Evolutionary conservation across 345 rosid genomes (phyloP), one percentile per base, ranked within the genome.

Genomic region (Gossypium mustelinum): DNA sequence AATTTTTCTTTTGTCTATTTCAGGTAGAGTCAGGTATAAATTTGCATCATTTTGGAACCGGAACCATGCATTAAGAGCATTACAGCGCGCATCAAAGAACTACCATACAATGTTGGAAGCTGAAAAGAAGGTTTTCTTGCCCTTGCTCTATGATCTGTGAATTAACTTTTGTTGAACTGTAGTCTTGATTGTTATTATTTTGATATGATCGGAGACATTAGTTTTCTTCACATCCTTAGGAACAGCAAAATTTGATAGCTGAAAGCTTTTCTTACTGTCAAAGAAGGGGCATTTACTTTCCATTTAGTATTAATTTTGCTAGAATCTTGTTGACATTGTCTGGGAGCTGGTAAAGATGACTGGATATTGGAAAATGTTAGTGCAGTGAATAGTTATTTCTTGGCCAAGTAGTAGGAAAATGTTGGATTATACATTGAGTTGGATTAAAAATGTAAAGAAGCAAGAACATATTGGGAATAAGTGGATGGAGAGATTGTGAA

Each of bases 11-110:
- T 63, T 75, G 18, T 59, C 45, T 55, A 75, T 84, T 86, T 70
- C 99, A 95, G 99, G 98, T 84, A 89, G 98, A 86, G 98, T 93
- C 86, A 90, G 99, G 85, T 95, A 95, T 87, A 95, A 93, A 82
- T 95, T 95, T 86, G 99, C 98, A 68, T 95, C 99, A 52, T 95
- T 95, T 86, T 93, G 99, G 99, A 95, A 95, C 89, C 91, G 98
- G 90, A 93, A 95, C 84, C 96, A 93, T 83, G 86, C 97, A 27
- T 72, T 89, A 60, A 88, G 92, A 84, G 89, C 89, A 76, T 85
- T 95, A 81, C 94, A 91, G 78, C 98, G 98, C 66, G 78, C 87
- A 59, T 85, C 81, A 54, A 93, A 89, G 79, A 86, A 87, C 74
- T 89, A 88, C 77, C 92, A 85, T 73, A 82, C 78, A 63, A 88